Evolutionary conservation across 345 rosid species (phyloP), one percentile per base, ranked within the genome.

Genomic region (Salix koriyanagi): DNA sequence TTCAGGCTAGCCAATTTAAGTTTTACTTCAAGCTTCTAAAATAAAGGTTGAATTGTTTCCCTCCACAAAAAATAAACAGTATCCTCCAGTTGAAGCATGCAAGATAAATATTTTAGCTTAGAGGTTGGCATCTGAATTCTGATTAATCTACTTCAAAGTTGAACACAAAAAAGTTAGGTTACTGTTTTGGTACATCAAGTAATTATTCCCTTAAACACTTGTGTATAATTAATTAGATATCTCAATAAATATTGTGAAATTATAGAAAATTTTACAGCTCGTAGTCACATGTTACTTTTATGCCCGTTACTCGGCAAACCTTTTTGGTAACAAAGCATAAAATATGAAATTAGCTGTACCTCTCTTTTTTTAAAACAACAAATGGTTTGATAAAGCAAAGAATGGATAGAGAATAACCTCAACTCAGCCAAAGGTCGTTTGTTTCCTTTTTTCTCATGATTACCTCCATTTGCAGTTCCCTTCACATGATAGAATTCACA

Each of bases 391-490:
- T 36, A 46, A 58, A 36, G 12, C 8, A 46, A 58, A 23, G 8
- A 50, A 25, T 10, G 15, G 54, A 68, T 50, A 19, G 19, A 65
- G 50, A 46, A 70, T 19, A 67, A 80, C 83, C 83, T 71, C 42
- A 14, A 65, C 46, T 64, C 62, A 2, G 46, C 60, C 61, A 76
- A 71, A 11, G 79, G 72, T 72, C 79, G 71, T 26, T 70, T 80
- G 18, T 65, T 52, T 48, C 80, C 77, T 56, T 76, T 69, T 42
- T 62, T 76, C 52, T 54, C 80, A 25, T 73, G 73, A 30, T 50
- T 71, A 42, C 39, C 61, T 52, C 83, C 83, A 80, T 80, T 80
- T 18, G 48, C 42, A 52, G 52, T 16, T 9, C 72, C 79, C 79
- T 79, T 62, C 76, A 80, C 36, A 70, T 3, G 16, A 69, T 61